A percentile compares a stretch with the other conserved stretches of the same genome.
Conservation (phyloP, 108 stramenopile species). For the Pseudonitzschia multiseries region DNA sequence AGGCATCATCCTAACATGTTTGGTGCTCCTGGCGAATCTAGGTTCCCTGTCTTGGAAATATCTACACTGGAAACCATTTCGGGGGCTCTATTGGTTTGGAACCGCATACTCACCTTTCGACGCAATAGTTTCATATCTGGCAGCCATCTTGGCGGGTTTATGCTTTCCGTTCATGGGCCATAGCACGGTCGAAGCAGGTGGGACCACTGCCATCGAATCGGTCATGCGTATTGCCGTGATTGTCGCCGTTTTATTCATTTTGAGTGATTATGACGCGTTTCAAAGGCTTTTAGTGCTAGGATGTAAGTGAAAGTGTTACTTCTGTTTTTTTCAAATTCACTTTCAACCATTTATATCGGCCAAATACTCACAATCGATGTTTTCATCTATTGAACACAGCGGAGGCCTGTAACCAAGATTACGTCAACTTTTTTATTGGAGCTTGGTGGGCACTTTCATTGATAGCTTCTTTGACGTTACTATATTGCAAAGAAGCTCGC, state of each 20-base stretch:
- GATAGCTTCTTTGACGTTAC: constrained; percentile 45
- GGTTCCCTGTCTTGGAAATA: constrained; percentile 68
- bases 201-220: constrained; percentile 57
- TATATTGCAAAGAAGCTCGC: constrained; percentile 26
- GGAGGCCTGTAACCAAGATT: constrained; percentile 58
- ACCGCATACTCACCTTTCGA: constrained; percentile 18
- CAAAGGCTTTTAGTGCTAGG: constrained; percentile 58
- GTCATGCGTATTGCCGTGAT: constrained; percentile 50
- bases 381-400: background rate
- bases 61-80: constrained; percentile 59
- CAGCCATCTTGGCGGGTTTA: constrained; percentile 51
- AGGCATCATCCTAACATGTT: constrained; percentile 54
- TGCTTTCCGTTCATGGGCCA: constrained; percentile 68
- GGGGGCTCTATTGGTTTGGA: background rate
- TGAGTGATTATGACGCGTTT: constrained; percentile 55
- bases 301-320: background rate
- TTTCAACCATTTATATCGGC: background rate
- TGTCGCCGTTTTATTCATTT: constrained; percentile 54
- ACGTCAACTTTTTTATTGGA: constrained; percentile 53
- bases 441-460: constrained; percentile 59
- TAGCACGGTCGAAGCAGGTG: constrained; percentile 56
- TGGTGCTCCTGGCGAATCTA: constrained; percentile 59
- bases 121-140: constrained; percentile 38
- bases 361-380: background rate
- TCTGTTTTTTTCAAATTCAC: background rate